Evolutionary conservation across 1,284 basidiomycete species (phyloP).

Genomic region (Microbotryum saponariae): DNA sequence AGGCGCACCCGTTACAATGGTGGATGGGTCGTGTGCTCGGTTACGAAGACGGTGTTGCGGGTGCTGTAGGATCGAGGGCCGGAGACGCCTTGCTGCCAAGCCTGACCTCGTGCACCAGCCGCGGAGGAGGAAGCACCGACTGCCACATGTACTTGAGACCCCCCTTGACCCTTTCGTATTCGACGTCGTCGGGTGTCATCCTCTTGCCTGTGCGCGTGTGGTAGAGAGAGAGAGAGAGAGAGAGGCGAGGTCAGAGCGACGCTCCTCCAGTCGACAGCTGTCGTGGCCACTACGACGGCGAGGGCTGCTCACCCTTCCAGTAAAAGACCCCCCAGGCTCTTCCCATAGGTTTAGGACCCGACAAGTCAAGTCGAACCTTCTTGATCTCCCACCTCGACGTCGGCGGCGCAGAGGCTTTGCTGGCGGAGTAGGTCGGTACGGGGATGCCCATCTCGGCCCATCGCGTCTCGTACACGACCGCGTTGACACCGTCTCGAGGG

Average conservation of each 20-base stretch:
- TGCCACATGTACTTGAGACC: slow-evolving; percentile 45
- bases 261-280: neutral
- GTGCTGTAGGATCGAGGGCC: too few species aligned
- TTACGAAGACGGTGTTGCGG: too few species aligned
- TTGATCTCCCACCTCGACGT: slow-evolving; percentile 63
- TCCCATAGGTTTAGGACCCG: slow-evolving; percentile 61
- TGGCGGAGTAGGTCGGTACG: slow-evolving; percentile 35
- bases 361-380: slow-evolving; percentile 48
- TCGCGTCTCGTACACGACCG: slow-evolving; percentile 58
- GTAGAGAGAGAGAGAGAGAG: too few species aligned
- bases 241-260: neutral
- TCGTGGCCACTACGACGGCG: too few species aligned
- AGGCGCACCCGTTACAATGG: too few species aligned
- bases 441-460: slow-evolving; percentile 62
- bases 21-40: too few species aligned
- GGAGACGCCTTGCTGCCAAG: too few species aligned
- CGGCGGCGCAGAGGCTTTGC: neutral
- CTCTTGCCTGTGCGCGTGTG: slow-evolving; percentile 39
- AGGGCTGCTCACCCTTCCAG: slow-evolving; percentile 58
- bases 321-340: slow-evolving; percentile 66
- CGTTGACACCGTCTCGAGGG: slow-evolving; percentile 58
- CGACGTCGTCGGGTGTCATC: slow-evolving; percentile 35
- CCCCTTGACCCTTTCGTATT: slow-evolving; percentile 43
- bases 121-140: slow-evolving; percentile 26
- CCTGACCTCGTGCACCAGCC: slow-evolving; percentile 1